A percentile compares a stretch with the other conserved stretches of the same genome.
These are phyloP conservation scores for Starmera stellimalicola DNA, from an alignment of 1,139 yeast genomes.

Conservation along the genomic window DNA sequence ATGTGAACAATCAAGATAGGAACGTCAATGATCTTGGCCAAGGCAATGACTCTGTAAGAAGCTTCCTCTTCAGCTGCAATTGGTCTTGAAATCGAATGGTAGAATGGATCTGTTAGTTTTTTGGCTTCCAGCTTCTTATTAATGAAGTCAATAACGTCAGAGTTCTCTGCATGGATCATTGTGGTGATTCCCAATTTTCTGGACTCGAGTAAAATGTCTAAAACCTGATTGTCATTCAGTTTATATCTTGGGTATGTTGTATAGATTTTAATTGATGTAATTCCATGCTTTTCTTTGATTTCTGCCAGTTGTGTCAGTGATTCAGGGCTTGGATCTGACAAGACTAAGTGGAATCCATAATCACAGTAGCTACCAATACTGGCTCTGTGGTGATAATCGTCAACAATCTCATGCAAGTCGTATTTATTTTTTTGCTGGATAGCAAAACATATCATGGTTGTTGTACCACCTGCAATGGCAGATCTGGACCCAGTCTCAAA, in stretches of 20 bases:
- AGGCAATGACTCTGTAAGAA: conserved; percentile 34
- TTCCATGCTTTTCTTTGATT: conserved; percentile 26
- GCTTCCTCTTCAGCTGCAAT: conserved; percentile 40
- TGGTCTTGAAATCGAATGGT: conserved; percentile 37
- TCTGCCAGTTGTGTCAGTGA: conserved; percentile 22
- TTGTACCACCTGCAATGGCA: conserved; percentile 48
- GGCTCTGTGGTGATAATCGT: conserved; percentile 25
- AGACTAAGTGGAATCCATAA: conserved; percentile 35
- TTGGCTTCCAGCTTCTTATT: conserved; percentile 29
- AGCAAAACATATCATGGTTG: conserved; percentile 35
- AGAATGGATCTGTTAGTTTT: conserved; percentile 30
- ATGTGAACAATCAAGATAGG: conserved; percentile 40
- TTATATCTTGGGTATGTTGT: conserved; percentile 35
- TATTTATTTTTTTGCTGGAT: conserved; percentile 27
- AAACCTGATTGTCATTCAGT: conserved; percentile 29
- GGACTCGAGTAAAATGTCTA: conserved; percentile 29
- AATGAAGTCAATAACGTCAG: conserved; percentile 34
- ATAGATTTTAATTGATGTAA: conserved; percentile 37
- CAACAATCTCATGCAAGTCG: conserved; percentile 20
- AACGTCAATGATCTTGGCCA: conserved; percentile 31
- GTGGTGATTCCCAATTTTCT: conserved; percentile 33
- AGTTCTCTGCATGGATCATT: conserved; percentile 41
- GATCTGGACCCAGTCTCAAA: conserved; percentile 52
- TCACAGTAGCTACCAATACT: conserved; percentile 31
- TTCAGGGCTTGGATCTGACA: conserved; percentile 24